Evolutionary conservation across 306 rosid species (phyloP), one percentile per base, ranked within the genome.

Genomic region (Trifolium subterraneum): DNA sequence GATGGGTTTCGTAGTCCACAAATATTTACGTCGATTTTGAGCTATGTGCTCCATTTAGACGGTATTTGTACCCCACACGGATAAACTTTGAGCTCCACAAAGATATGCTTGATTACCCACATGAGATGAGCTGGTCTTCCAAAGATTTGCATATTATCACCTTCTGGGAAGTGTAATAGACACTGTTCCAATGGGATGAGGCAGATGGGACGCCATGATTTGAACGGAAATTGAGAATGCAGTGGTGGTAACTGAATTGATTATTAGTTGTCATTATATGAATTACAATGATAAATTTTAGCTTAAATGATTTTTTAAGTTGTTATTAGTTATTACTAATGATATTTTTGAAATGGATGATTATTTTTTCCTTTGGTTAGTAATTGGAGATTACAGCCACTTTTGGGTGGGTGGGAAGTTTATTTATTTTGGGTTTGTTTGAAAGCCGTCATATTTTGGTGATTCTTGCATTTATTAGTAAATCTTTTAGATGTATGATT

Each of bases 351-450:
- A 29, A 60, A 14, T 33, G 10, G 14, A 62, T 62, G 42, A 33
- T 31, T 62, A 62, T 31, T 62, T 13, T 33, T 62, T 62, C 44
- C 8, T 23, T 33, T 62, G 45, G 23, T 62, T 62, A 62, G 65
- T 29, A 59, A 27, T 25, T 0, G 16, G 16, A 5, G 63, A 56
- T 56, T 55, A 55, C 22, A 20, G 38, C 31, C 19, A 60, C 65
- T 60, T 60, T 58, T 58, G 2, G 38, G 10, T 58, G 4, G 64
- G 36, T 25, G 64, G 38, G 16, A 58, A 58, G 14, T 25, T 25
- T 58, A 13, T 56, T 56, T 12, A 22, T 58, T 58, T 58, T 27
- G 36, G 64, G 64, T 58, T 58, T 58, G 64, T 25, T 58, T 58
- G 12, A 60, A 60, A 60, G 20, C n/a, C 22, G 15, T 10, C 36